Evolutionary conservation across 1,284 basidiomycete species (phyloP), one percentile per base, ranked within the genome.

Genomic region (Cryptococcus sp.): DNA sequence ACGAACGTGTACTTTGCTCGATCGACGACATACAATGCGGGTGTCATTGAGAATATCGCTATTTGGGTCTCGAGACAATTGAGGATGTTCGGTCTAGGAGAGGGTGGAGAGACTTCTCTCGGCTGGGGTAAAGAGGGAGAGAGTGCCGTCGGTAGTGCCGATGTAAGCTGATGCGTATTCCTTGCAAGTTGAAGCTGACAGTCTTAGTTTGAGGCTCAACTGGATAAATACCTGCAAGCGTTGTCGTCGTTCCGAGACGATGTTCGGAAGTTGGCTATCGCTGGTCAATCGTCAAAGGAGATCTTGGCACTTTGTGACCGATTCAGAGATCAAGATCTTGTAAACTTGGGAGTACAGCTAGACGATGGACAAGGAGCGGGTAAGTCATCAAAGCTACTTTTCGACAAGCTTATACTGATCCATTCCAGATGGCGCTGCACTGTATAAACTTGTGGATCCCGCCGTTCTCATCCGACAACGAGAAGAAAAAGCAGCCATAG

Each of bases 171-270:
- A 7, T 10, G 4, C 3, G 6, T 32, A 38, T n/a, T 38, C 3
- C 8, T 8, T 42, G 11, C 30, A 41, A 2, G 13, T 42, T 2
- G 10, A 44, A 30, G 4, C 15, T 30, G 4, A 30, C 32, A 33
- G n/a, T 1, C 32, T 1, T 67, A 93, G 89, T 82, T 86, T 49
- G 92, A 98, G 65, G 85, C 88, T 63, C 74, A 88, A 35, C 78
- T 98, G 38, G 88, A 96, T 84, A 94, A 94, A 4, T 96, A 96
- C 76, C 81, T 98, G 43, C 83, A 88, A 32, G 81, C 84, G 3
- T 80, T 98, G 49, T 93, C 93, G 7, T 84, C 84, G 1, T 98
- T 99, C 84, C 85, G 96, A 59, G 95, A 98, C 72, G 83, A 86
- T 30, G 85, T 98, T 36, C 85, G 96, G 50, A 81, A 82, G 63